Evolutionary conservation across 1,139 yeast genomes (phyloP), one percentile per base, ranked within the genome.

Genomic region (Petasospora fabianii): DNA sequence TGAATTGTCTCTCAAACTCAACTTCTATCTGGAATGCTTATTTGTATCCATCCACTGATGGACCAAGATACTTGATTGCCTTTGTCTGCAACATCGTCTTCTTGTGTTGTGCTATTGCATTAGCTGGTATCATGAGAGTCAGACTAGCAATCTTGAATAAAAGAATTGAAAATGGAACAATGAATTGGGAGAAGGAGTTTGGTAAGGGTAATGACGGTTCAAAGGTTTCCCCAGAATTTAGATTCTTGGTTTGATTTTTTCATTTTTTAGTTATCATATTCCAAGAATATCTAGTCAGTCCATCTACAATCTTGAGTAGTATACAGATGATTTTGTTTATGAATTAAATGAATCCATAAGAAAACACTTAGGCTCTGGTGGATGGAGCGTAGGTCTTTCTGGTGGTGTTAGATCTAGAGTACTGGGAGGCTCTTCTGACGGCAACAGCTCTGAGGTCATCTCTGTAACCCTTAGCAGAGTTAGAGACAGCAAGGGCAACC

Each of bases 21-120:
- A 71, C 77, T 1, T 71, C 76, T 4, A 72, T 73, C 42, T 73
- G 79, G 78, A 73, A 71, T 47, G 61, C 77, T 3, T 73, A 69
- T 54, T 60, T 73, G 40, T 73, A 73, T 47, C 75, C 75, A 18
- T 36, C 59, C 3, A 44, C 62, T 19, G 61, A 56, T 27, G 71
- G 68, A 21, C 79, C 78, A 28, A 60, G 69, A 36, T 73, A 69
- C 48, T 52, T 66, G 39, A 59, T 62, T 18, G 78, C 78, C 2
- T 70, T 72, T 47, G 56, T 65, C 16, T 71, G 77, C 49, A 73
- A 73, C 57, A 67, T 73, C 62, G 77, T 59, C 2, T 73, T 73
- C 47, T 55, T 73, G 27, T 61, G 62, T 11, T 56, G 61, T 32
- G 66, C 77, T 2, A 68, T 71, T 17, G 44, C 54, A 2, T 55